Conservation (phyloP, 179 eudicot species). For the Patellifolia procumbens region DNA sequence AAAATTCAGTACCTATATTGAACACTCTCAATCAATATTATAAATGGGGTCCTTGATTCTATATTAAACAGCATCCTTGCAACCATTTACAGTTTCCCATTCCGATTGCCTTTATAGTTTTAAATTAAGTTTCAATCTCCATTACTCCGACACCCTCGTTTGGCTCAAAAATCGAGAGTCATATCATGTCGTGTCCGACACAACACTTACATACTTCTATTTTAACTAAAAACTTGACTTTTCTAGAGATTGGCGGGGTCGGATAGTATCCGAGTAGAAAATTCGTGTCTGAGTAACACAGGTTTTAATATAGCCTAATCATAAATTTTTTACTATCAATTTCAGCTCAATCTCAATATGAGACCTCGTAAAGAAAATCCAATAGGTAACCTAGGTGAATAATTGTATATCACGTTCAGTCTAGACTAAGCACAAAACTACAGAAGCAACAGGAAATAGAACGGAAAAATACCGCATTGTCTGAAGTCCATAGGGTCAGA, state of each 20-base stretch:
- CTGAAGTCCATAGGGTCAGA: slow-evolving; percentile 78
- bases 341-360: not conserved
- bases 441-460: not conserved
- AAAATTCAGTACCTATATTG: not conserved
- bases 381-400: not conserved
- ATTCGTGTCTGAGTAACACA: too few relatives aligned
- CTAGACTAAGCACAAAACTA: not conserved
- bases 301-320: not conserved
- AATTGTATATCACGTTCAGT: not conserved
- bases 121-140: too few relatives aligned
- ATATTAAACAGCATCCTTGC: not conserved
- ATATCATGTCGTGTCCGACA: too few relatives aligned
- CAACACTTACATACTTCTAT: too few relatives aligned
- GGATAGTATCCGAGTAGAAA: too few relatives aligned
- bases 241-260: too few relatives aligned
- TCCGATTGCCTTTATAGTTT: not conserved
- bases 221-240: too few relatives aligned
- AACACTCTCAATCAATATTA: not conserved
- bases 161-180: too few relatives aligned
- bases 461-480: slow-evolving; percentile 40
- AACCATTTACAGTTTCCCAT: not conserved
- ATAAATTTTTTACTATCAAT: not conserved
- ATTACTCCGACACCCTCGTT: too few relatives aligned
- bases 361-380: not conserved
- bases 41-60: too few relatives aligned